Base-by-base conservation (phyloP, 1,284 basidiomycete species). In the Exsudoporus floridanus region DNA sequence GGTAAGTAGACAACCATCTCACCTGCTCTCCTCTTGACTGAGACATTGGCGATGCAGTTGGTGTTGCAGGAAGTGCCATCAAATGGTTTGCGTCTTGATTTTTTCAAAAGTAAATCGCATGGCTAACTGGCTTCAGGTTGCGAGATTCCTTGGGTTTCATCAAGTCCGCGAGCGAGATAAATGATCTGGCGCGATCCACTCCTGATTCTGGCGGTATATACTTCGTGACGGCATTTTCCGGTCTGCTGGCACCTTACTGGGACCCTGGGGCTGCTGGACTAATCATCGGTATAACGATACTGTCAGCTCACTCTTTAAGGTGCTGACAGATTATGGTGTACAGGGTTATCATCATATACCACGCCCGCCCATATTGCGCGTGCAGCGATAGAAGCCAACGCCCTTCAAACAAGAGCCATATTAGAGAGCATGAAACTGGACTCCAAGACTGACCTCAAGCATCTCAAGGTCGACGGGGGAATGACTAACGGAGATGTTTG, bases 191-290 rank as follows among this genome's bases (percentile, higher is more conserved):
- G 1, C 83, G 80, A 6, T 80, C 86, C 40, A 93, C 90, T 39
- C 74, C 84, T 16, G 84, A 89, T 64, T 89, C 92, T 0, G 95
- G 91, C 40, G 96, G 96, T n/a, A 81, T 98, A 34, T 98, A 94
- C 77, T 99, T 99, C 66, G 96, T 99, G 36, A 96, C 96, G 1
- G 95, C 92, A 9, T 97, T 98, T 77, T 90, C 88, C 49, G 95
- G 94, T 55, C 78, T 98, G 33, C 82, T 96, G 39, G 93, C 92
- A 16, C 92, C 93, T 4, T 92, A 94, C 71, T 96, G 94, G 94
- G 94, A 96, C 69, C 83, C 92, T 41, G 82, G 83, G 19, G 93
- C 93, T 16, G 86, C 85, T 12, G 93, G 92, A 1, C 73, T 90
- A 28, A 78, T 97, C 46, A 93, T 95, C 50, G 92, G 90, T 82